Evolutionary conservation across 768 basidiomycete genomes (phyloP).

Genomic region (Tylopilus plumbeoviolaceoides): DNA sequence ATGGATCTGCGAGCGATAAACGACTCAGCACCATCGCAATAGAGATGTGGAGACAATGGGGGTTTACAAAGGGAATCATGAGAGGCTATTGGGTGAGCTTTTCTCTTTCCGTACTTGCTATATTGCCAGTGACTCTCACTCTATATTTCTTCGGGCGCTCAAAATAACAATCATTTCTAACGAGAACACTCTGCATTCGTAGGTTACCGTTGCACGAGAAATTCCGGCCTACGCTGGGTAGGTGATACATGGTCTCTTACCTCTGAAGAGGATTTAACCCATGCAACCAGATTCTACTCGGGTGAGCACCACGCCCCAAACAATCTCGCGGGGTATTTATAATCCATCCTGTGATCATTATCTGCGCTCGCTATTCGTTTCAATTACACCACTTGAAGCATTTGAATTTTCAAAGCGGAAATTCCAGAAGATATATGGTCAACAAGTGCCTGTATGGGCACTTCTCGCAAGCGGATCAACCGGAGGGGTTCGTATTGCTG

Average conservation of each 20-base stretch:
- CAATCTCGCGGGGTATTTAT: no score
- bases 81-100: conserved; percentile 88
- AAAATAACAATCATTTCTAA: background rate
- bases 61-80: conserved; percentile 88
- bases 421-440: conserved; percentile 60
- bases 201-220: conserved; percentile 90
- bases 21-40: conserved; percentile 62
- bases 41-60: conserved; percentile 88
- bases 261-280: background rate
- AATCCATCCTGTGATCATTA: no score
- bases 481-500: conserved; percentile 58
- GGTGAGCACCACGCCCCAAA: conserved; percentile 31
- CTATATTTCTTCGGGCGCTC: background rate
- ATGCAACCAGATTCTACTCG: conserved; percentile 56
- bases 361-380: no score
- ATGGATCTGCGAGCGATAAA: conserved; percentile 78
- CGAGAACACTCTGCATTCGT: background rate
- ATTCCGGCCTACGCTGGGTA: conserved; percentile 93
- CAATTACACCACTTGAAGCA: conserved; percentile 35
- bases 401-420: conserved; percentile 88
- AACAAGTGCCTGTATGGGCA: conserved; percentile 79
- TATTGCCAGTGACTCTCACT: no score
- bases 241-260: background rate
- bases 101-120: conserved; percentile 9
- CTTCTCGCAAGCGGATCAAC: conserved; percentile 78